phyloP scores from a whole-genome alignment of 1,139 yeast species.

The Blastobotrys indianensis region DNA sequence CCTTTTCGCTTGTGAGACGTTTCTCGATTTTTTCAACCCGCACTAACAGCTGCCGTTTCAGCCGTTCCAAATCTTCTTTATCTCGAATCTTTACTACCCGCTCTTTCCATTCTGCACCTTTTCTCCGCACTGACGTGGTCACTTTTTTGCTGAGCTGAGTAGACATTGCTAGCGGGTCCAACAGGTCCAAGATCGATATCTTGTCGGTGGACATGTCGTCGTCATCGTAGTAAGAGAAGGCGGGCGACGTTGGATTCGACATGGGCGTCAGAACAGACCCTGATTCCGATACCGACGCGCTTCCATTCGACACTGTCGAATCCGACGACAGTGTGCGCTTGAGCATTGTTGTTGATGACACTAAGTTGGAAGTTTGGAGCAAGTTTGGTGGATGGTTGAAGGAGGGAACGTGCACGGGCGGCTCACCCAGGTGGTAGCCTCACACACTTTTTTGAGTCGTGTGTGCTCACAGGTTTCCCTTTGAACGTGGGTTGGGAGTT shows the following conservation, averaged over 20 bases:
- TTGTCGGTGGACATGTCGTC: constrained; percentile 20
- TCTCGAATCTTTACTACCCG: constrained; percentile 17
- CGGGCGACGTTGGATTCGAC: not conserved
- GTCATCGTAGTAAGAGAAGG: constrained; percentile 5
- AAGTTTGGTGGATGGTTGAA: too few relatives aligned
- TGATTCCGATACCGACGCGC: too few relatives aligned
- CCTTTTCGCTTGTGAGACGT: constrained; percentile 39
- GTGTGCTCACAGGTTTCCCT: too few relatives aligned
- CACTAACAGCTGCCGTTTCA: constrained; percentile 26
- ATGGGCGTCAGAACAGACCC: too few relatives aligned
- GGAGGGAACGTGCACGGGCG: too few relatives aligned
- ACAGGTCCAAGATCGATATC: constrained; percentile 30
- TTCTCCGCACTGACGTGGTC: constrained; percentile 23
- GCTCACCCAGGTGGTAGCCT: too few relatives aligned
- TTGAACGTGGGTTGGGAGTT: too few relatives aligned
- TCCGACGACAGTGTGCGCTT: too few relatives aligned
- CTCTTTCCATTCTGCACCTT: constrained; percentile 3
- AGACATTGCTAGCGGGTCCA: constrained; percentile 32
- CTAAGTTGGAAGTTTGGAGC: too few relatives aligned
- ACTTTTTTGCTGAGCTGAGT: constrained; percentile 28
- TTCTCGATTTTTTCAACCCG: constrained; percentile 54
- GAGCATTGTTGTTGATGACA: too few relatives aligned
- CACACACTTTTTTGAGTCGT: too few relatives aligned
- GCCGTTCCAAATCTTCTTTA: constrained; percentile 28
- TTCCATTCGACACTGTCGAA: too few relatives aligned